Evolutionary conservation across 768 basidiomycete genomes (phyloP).

Genomic region (Russula sp.): DNA sequence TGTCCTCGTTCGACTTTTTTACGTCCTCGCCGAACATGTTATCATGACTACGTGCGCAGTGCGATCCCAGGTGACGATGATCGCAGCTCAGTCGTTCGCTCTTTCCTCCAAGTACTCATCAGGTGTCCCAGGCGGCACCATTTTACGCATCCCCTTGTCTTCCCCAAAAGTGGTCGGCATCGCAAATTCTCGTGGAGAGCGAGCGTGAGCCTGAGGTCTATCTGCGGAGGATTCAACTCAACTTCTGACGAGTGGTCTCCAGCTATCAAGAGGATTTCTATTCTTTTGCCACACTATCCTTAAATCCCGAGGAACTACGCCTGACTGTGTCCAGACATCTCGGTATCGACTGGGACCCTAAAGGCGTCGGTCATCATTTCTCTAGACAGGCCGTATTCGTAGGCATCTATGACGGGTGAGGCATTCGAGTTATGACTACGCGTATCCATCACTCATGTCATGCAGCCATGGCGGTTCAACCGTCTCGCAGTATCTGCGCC

Average conservation of each 20-base stretch:
- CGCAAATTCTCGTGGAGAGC: slow-evolving; percentile 66
- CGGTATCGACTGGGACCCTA: slow-evolving; percentile 67
- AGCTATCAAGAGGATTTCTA: slow-evolving; percentile 91
- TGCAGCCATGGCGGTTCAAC: slow-evolving; percentile 87
- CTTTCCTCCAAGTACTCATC: slow-evolving; percentile 11
- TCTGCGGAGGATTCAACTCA: background rate
- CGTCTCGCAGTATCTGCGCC: slow-evolving; percentile 77
- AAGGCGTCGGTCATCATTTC: slow-evolving; percentile 43
- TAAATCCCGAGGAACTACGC: slow-evolving; percentile 69
- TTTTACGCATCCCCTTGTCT: slow-evolving; percentile 55
- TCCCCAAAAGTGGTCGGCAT: slow-evolving; percentile 76
- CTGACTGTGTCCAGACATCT: slow-evolving; percentile 53
- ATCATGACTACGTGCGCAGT: slow-evolving; percentile 67
- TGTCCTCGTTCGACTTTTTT: background rate
- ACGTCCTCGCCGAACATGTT: slow-evolving; percentile 26
- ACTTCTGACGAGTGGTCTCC: slow-evolving; percentile 15
- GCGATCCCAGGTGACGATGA: slow-evolving; percentile 34
- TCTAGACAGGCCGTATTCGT: slow-evolving; percentile 76
- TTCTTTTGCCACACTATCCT: slow-evolving; percentile 63
- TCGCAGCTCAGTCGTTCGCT: background rate
- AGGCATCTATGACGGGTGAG: slow-evolving; percentile 87
- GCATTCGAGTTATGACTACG: slow-evolving; percentile 19
- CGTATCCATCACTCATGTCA: background rate
- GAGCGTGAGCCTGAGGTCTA: slow-evolving; percentile 41
- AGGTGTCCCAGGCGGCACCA: slow-evolving; percentile 42